phyloP scores from a whole-genome alignment of 2,329 filamentous ascomycete species.

The Fusarium avenaceum region DNA sequence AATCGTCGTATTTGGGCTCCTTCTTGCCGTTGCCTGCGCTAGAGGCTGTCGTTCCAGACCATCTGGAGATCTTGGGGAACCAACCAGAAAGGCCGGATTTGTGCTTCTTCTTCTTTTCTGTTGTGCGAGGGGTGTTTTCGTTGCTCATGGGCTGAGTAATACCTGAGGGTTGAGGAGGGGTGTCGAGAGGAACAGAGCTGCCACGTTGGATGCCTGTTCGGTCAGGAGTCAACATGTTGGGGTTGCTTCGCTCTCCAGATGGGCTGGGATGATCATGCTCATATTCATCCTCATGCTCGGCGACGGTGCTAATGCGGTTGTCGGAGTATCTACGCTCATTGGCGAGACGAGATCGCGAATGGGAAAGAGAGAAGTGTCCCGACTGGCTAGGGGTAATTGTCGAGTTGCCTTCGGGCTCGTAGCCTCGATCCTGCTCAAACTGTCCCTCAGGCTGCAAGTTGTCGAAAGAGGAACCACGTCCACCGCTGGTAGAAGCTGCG shows the following conservation, averaged over 20 bases:
- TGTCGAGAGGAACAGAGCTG: slow-evolving; percentile 67
- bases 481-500: slow-evolving; percentile 57
- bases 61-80: slow-evolving; percentile 94
- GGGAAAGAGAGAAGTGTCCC: slow-evolving; percentile 76
- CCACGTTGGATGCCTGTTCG: slow-evolving; percentile 63
- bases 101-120: slow-evolving; percentile 85
- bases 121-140: slow-evolving; percentile 81
- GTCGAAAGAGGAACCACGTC: slow-evolving; percentile 74
- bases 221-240: slow-evolving; percentile 73
- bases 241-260: slow-evolving; percentile 52
- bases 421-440: slow-evolving; percentile 78
- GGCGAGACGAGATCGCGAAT: slow-evolving; percentile 60
- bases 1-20: slow-evolving; percentile 72
- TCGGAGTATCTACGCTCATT: slow-evolving; percentile 74
- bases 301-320: slow-evolving; percentile 90
- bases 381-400: slow-evolving; percentile 79
- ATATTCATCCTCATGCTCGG: slow-evolving; percentile 84
- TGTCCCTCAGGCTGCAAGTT: slow-evolving; percentile 73
- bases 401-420: slow-evolving; percentile 87
- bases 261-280: slow-evolving; percentile 66
- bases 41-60: slow-evolving; percentile 96
- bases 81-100: slow-evolving; percentile 85
- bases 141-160: slow-evolving; percentile 67
- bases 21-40: slow-evolving; percentile 79
- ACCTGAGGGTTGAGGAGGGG: slow-evolving; percentile 68